Evolutionary conservation across 129 eudicot species (phyloP), one percentile per base, ranked within the genome.

Genomic region (Gnaphalium uliginosum): DNA sequence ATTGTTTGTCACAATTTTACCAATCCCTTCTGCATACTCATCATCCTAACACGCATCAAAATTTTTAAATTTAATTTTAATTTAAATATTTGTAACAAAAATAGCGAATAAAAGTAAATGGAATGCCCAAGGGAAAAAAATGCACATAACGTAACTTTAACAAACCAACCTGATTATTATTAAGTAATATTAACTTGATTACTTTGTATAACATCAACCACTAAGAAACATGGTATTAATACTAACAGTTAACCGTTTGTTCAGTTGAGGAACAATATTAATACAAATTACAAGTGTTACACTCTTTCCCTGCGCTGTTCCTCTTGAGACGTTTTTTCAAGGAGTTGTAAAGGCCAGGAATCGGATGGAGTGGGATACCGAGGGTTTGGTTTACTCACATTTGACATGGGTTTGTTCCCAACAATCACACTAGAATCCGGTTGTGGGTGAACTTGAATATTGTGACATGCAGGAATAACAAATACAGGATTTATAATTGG

Each of bases 361-460:
- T 92, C 98, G 13, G 84, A 83, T 0, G 92, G 78, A 10, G 93
- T 84, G n/a, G 98, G 98, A 77, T 92, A 89, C 76, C 98, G 77
- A 26, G 98, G 86, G 65, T 82, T 84, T 26, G 98, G 98, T 78
- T 89, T 92, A 80, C 93, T 87, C 74, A 92, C 93, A 39, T 71
- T 56, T 9, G 87, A 68, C 56, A 76, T 5, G 37, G 88, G 87
- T 18, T 48, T 81, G 22, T 81, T 37, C 30, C 78, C 80, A 4
- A 21, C 29, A 17, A 6, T 35, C 32, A 11, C 0, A 22, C 69
- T 66, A n/a, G 78, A 23, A 59, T 80, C 88, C 4, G 71, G 54
- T 39, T 72, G 81, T 10, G 80, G 77, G 71, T 81, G 80, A 68
- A 68, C 81, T 76, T 79, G 89, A 24, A 77, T 26, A 60, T 85